Evolutionary conservation across 306 rosid genomes (phyloP), one percentile per base, ranked within the genome.

Genomic region (Alnus glutinosa): DNA sequence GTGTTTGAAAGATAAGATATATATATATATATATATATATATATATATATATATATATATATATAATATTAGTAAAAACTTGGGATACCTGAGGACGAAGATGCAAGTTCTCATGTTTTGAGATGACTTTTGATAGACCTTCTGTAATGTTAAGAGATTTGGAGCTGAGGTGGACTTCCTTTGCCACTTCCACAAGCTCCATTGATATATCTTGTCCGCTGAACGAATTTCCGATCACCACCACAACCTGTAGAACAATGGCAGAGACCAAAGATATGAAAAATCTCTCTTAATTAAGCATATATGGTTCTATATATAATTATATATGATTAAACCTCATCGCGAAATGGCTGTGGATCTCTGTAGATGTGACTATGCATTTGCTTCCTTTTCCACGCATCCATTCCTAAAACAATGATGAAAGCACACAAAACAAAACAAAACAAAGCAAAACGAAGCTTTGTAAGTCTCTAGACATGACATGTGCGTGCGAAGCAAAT

Each of bases 131-230:
- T 50, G 98, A 86, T 67, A 95, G 83, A 55, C 98, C 98, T 55
- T 87, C 88, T 19, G 91, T 42, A 19, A 92, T 82, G 34, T 85
- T 28, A 4, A 89, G 80, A 49, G 97, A 92, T 89, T 83, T 92
- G 16, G 90, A 81, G 78, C 98, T 88, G 72, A 95, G 71, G 55
- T 92, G 87, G 59, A 91, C 87, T 83, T 93, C 92, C 85, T 90
- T 95, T 10, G 91, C 95, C 67, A 91, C 90, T 51, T 87, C 90
- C 68, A 91, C 86, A 47, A 95, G 89, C 70, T 95, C 98, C 83
- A 92, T 83, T 57, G 98, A 91, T 83, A 92, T 83, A 73, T 95
- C 98, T 86, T 91, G 98, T 32, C 98, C 98, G 51, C 97, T 95
- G 3, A 78, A 83, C 61, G 98, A 95, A 50, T 80, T 91, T 75